phyloP scores from a whole-genome alignment of 768 basidiomycete species.

The Lanmaoa pseudosensibilis region DNA sequence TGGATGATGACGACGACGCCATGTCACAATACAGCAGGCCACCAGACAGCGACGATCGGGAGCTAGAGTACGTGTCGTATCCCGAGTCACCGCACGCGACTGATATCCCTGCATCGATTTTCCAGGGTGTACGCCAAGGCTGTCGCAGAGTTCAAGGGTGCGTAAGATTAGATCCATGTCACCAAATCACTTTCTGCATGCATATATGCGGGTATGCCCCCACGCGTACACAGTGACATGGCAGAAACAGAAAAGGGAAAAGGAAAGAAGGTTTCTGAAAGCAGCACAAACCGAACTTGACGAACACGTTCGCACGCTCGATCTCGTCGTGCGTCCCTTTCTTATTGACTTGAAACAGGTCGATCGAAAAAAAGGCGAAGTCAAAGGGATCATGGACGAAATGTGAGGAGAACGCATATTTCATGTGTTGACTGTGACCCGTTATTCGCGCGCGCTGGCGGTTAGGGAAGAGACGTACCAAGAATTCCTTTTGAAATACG shows the following conservation, averaged over 20 bases:
- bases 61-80: slow-evolving; percentile 23
- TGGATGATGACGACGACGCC: slow-evolving; percentile 15
- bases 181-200: neutral
- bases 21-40: slow-evolving; percentile 19
- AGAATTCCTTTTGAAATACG: slow-evolving; percentile 26
- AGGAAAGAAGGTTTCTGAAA: slow-evolving; percentile 25
- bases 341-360: slow-evolving; percentile 17
- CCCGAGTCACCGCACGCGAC: neutral
- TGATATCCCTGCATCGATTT: neutral
- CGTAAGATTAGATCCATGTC: neutral
- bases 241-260: slow-evolving; percentile 32
- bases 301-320: slow-evolving; percentile 16
- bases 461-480: slow-evolving; percentile 28
- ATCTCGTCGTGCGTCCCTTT: neutral
- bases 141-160: slow-evolving; percentile 34
- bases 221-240: slow-evolving; percentile 25
- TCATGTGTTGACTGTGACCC: slow-evolving; percentile 2
- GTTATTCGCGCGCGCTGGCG: neutral
- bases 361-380: slow-evolving; percentile 18
- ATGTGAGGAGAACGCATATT: slow-evolving; percentile 25
- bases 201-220: neutral
- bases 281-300: slow-evolving; percentile 26
- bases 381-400: slow-evolving; percentile 18
- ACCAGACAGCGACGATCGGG: slow-evolving; percentile 28
- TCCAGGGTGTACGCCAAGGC: slow-evolving; percentile 30